These are phyloP conservation scores for Kluyveromyces marxianus DNA, from an alignment of 1,139 yeast genomes.

Conservation along the genomic window DNA sequence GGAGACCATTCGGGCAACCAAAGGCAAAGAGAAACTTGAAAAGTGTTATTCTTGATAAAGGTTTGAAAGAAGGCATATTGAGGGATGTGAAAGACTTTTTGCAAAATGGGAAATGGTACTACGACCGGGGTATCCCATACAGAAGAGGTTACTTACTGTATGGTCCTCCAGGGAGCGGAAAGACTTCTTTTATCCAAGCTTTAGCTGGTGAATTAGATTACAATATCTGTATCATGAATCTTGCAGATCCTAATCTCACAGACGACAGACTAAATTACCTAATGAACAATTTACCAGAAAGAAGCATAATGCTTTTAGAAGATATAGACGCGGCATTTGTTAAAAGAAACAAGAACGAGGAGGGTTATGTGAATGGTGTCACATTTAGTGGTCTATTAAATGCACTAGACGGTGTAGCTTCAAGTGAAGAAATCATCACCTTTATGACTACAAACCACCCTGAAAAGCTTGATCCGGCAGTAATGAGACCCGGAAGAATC, in stretches of 20 bases:
- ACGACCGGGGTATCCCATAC: slow-evolving; percentile 92
- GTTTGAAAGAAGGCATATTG: slow-evolving; percentile 57
- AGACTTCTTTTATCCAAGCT: slow-evolving; percentile 92
- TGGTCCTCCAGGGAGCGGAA: slow-evolving; percentile 99
- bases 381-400: slow-evolving; percentile 91
- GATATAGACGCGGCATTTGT: slow-evolving; percentile 96
- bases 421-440: slow-evolving; percentile 92
- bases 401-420: slow-evolving; percentile 97
- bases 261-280: slow-evolving; percentile 91
- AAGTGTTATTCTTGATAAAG: slow-evolving; percentile 77
- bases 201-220: slow-evolving; percentile 94
- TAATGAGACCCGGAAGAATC: slow-evolving; percentile 86
- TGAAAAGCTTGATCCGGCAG: slow-evolving; percentile 78
- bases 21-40: slow-evolving; percentile 77
- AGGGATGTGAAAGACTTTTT: slow-evolving; percentile 76
- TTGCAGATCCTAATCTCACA: slow-evolving; percentile 84
- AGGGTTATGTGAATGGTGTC: slow-evolving; percentile 78
- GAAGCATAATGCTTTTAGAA: slow-evolving; percentile 77
- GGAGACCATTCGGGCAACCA: slow-evolving; percentile 98
- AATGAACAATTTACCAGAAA: slow-evolving; percentile 91
- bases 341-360: slow-evolving; percentile 67
- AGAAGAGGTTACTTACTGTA: slow-evolving; percentile 88
- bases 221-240: slow-evolving; percentile 84
- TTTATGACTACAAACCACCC: slow-evolving; percentile 99
- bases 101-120: slow-evolving; percentile 81